phyloP scores from a whole-genome alignment of 306 rosid species.

The Trifolium dubium region DNA sequence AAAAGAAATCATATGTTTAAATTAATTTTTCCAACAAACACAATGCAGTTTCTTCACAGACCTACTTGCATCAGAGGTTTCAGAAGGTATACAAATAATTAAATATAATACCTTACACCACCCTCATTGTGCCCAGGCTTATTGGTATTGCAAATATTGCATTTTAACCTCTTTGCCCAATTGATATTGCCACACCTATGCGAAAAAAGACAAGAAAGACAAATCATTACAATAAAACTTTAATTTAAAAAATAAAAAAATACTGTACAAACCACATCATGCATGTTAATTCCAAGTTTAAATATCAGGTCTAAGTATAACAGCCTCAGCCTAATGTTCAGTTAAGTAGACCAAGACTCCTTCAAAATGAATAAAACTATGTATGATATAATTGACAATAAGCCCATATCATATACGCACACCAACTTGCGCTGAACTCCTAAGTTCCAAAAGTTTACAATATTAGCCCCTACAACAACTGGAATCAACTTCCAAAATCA shows the following conservation, averaged over 20 bases:
- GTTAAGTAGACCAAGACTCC: conserved; percentile 15
- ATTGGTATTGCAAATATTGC: conserved; percentile 97
- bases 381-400: conserved; percentile 19
- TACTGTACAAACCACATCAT: conserved; percentile 4
- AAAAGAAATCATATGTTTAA: not conserved
- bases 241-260: conserved; percentile 22
- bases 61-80: conserved; percentile 8
- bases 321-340: conserved; percentile 5
- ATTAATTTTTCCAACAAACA: not conserved
- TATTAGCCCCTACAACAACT: conserved; percentile 13
- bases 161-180: conserved; percentile 96
- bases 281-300: conserved; percentile 1
- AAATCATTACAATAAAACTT: conserved; percentile 21
- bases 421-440: conserved; percentile 27
- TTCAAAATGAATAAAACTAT: conserved; percentile 1
- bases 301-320: not conserved
- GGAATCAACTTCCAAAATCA: conserved; percentile 38
- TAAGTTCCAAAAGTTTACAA: conserved; percentile 21
- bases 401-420: conserved; percentile 18
- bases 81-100: conserved; percentile 30
- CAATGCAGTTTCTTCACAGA: not conserved
- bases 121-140: conserved; percentile 96
- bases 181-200: conserved; percentile 97
- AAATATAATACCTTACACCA: conserved; percentile 81
- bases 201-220: conserved; percentile 25